Evolutionary conservation across 1,284 basidiomycete species (phyloP).

Genomic region (Abortiporus biennis): DNA sequence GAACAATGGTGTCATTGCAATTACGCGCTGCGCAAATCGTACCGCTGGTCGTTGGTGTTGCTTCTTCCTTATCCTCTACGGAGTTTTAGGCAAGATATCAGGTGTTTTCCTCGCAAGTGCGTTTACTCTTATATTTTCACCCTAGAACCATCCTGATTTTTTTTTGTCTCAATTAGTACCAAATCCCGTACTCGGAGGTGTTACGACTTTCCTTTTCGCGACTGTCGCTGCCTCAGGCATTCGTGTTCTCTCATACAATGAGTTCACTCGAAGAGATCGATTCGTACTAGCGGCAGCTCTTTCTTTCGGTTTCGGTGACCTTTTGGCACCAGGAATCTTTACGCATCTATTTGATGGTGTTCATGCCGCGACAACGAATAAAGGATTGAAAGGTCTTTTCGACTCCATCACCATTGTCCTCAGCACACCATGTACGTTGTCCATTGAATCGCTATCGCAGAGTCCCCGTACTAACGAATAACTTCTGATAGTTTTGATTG

Average conservation of each 20-base stretch:
- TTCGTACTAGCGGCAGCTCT: conserved; percentile 74
- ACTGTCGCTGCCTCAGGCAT: conserved; percentile 48
- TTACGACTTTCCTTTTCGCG: conserved; percentile 71
- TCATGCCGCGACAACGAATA: conserved; percentile 30
- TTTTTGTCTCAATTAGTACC: conserved; percentile 41
- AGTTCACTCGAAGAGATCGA: conserved; percentile 68
- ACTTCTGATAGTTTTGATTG: conserved; percentile 58
- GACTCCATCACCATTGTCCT: conserved; percentile 76
- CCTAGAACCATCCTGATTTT: background rate
- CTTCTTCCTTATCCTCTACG: conserved; percentile 66
- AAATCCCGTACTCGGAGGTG: conserved; percentile 77
- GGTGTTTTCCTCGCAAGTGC: conserved; percentile 71
- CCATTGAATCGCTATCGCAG: conserved; percentile 9
- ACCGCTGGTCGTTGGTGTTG: conserved; percentile 72
- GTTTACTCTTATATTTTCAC: conserved; percentile 30
- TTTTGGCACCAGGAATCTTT: conserved; percentile 57
- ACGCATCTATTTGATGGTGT: conserved; percentile 67
- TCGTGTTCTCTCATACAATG: conserved; percentile 62
- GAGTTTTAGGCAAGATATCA: conserved; percentile 74
- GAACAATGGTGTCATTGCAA: conserved; percentile 79
- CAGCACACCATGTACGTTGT: conserved; percentile 65
- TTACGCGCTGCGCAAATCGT: conserved; percentile 74
- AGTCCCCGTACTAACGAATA: no score
- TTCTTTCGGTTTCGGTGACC: conserved; percentile 68
- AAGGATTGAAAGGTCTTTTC: conserved; percentile 65